Evolutionary conservation across 1,139 yeast species (phyloP).

Genomic region (Suhomyces taliae): DNA sequence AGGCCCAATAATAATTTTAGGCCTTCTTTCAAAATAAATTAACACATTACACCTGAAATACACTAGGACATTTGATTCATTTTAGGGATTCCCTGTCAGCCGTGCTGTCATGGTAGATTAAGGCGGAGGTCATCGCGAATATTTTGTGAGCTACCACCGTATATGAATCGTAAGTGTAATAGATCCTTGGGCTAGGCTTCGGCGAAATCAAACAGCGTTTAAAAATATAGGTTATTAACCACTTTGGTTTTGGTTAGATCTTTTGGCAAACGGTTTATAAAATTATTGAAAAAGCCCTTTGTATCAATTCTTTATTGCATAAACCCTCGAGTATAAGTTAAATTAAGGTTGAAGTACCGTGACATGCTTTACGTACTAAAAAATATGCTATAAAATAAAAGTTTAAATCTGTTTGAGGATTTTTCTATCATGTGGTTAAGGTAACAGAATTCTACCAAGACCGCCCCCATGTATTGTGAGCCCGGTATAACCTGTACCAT

Average conservation of each 20-base stretch:
- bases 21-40: no score
- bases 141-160: no score
- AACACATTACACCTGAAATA: no score
- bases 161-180: background rate
- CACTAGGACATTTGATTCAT: background rate
- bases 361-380: background rate
- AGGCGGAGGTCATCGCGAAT: background rate
- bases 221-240: background rate
- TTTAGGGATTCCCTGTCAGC: background rate
- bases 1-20: no score
- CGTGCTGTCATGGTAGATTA: background rate
- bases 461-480: background rate
- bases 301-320: background rate
- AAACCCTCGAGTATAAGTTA: background rate
- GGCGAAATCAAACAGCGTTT: background rate
- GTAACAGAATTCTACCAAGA: background rate
- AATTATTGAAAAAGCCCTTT: background rate
- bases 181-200: background rate
- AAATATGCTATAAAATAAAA: no score
- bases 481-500: background rate
- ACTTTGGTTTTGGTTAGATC: background rate
- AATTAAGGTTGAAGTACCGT: background rate
- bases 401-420: background rate
- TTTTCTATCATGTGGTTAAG: background rate
- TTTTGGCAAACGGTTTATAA: background rate